These are phyloP conservation scores for Suhomyces bokatorum DNA, from an alignment of 1,139 yeast genomes.

Conservation along the genomic window DNA sequence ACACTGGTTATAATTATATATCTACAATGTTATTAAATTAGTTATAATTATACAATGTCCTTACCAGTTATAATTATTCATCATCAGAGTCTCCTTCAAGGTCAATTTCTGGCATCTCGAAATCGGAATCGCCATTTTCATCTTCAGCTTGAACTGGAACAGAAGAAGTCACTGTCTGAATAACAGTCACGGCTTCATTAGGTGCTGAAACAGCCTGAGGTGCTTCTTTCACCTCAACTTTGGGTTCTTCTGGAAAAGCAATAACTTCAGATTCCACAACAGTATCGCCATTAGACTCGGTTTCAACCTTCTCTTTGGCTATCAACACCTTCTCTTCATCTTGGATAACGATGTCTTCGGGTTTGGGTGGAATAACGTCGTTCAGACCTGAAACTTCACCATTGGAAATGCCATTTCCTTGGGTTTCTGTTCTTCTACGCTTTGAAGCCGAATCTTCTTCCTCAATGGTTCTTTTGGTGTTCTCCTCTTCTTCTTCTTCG, in stretches of 20 bases:
- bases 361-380: not conserved
- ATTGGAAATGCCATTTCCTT: not conserved
- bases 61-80: constrained; percentile 21
- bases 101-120: constrained; percentile 59
- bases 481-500: constrained; percentile 21
- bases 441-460: constrained; percentile 6
- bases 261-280: constrained; percentile 10
- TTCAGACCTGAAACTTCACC: constrained; percentile 2
- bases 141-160: not conserved
- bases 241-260: constrained; percentile 8
- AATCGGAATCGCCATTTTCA: constrained; percentile 46
- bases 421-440: constrained; percentile 9
- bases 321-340: constrained; percentile 6
- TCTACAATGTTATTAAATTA: not conserved
- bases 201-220: not conserved
- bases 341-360: constrained; percentile 15
- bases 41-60: no score
- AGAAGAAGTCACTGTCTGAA: not conserved
- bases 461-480: constrained; percentile 12
- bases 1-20: no score
- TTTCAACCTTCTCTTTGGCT: not conserved
- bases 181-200: not conserved
- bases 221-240: not conserved
- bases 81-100: constrained; percentile 35
- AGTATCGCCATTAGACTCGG: not conserved